A percentile compares a stretch with the other conserved stretches of the same genome.
These are phyloP conservation scores for Lachnellula willkommii DNA, from an alignment of 2,329 filamentous ascomycete species.

Conservation along the genomic window DNA sequence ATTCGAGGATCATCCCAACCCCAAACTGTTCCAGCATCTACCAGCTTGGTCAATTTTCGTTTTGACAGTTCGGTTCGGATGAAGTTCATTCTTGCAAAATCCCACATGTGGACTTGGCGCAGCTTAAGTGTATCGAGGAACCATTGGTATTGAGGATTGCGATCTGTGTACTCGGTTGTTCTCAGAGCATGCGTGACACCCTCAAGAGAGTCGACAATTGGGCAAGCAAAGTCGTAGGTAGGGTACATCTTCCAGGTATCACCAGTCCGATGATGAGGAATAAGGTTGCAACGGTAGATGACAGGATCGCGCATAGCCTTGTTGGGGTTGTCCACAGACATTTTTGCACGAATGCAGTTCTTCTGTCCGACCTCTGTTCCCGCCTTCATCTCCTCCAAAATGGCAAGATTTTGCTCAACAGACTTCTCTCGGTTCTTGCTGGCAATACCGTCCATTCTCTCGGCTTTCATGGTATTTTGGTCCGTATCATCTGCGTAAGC, in stretches of 20 bases:
- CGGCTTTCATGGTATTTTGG: conserved; percentile 77
- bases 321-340: conserved; percentile 86
- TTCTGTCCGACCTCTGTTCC: conserved; percentile 71
- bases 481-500: conserved; percentile 95
- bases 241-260: conserved; percentile 80
- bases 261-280: conserved; percentile 80
- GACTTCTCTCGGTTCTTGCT: conserved; percentile 74
- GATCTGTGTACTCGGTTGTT: conserved; percentile 82
- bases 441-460: conserved; percentile 78
- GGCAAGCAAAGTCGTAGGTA: conserved; percentile 82
- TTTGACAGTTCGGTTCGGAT: conserved; percentile 78
- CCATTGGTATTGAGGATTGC: conserved; percentile 83
- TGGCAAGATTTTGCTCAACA: conserved; percentile 77
- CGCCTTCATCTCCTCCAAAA: conserved; percentile 90
- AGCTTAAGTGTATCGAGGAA: conserved; percentile 70
- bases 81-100: conserved; percentile 81
- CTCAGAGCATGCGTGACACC: conserved; percentile 78
- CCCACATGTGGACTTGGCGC: conserved; percentile 76
- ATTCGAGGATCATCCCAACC: conserved; percentile 86
- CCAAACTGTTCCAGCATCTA: conserved; percentile 69
- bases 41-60: conserved; percentile 78
- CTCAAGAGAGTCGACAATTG: conserved; percentile 73
- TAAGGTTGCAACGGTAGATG: conserved; percentile 91
- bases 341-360: conserved; percentile 93
- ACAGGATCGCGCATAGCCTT: conserved; percentile 95